Evolutionary conservation across 1,139 yeast species (phyloP), one percentile per base, ranked within the genome.

Genomic region (Magnusiomyces ingens): DNA sequence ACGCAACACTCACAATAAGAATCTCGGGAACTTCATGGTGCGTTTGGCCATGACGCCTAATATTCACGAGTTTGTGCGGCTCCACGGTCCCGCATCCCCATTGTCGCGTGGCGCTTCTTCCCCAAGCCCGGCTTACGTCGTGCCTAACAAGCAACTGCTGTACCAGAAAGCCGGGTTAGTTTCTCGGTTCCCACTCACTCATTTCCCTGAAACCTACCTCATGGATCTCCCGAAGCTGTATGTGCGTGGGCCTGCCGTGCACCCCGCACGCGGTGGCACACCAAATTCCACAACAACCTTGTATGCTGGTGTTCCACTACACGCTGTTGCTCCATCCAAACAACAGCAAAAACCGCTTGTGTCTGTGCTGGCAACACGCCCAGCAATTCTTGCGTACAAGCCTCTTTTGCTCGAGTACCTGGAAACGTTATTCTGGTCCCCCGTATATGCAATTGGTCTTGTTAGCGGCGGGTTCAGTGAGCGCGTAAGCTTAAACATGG

Each of bases 21-120:
- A 60, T 12, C 47, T 62, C 42, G 72, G 73, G 44, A 70, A 70
- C 55, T 70, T 71, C 55, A 64, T 66, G 64, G 60, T 65, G 5
- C 19, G 48, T 17, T 35, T 45, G 26, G 48, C 48, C 4, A 40
- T 45, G 6, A 45, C 48, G 2, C 48, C 48, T 3, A 45, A 45
- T 40, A 45, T 45, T 35, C 48, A 45, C 21, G 48, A 45, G 41
- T 45, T 45, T 45, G 40, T 45, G 11, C 17, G 21, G 36, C 17
- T 36, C 19, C 48, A 45, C 18, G 45, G 45, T 10, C 26, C 45
- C 11, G 21, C 21, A 19, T 35, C 48, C 18, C 26, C n/a, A 11
- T 12, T 15, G 12, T 15, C 29, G 13, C 8, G 19, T n/a, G 32
- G 32, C 32, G 8, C 32, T 26, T 26, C 32, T 8, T 26, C 32